Evolutionary conservation across 1,139 yeast genomes (phyloP), one percentile per base, ranked within the genome.

Genomic region (Yarrowia galli): DNA sequence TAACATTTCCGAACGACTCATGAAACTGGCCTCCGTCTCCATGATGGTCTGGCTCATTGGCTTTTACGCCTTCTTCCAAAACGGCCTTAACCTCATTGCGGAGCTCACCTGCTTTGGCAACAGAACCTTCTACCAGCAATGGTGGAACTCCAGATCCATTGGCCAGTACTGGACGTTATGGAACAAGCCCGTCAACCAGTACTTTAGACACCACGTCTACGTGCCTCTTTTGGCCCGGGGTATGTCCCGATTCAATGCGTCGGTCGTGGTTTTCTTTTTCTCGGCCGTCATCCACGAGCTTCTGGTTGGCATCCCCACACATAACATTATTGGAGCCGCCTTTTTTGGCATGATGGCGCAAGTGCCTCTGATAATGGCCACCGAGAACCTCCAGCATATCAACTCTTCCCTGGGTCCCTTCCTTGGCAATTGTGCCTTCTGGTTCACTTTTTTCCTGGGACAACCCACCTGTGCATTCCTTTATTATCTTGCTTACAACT

Each of bases 61-160:
- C 16, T 82, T 82, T 70, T 78, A 79, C 68, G 75, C 79, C 48
- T 71, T 81, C 20, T 82, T 82, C 75, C 84, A 82, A 69, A 75
- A 80, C 45, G 74, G 83, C 63, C 79, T 87, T 71, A 88, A 87
- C 72, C 80, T 83, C 7, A 78, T 87, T 58, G 91, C 90, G 1
- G 92, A 88, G 74, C 74, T 87, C 51, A 84, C 86, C 67, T 74
- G 82, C 43, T 88, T 84, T 74, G 90, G 88, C 1, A 92, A 88
- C 74, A 82, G 92, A 48, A 88, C 86, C 69, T 88, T 88, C 76
- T 88, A 88, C 73, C 89, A 87, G 22, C 89, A 89, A 48, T 88
- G 91, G 91, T 88, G 92, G 92, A 86, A 88, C 68, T 85, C 90
- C 67, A 84, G 87, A 23, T 87, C 88, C 68, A 87, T 88, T 77